Conservation (phyloP, 768 basidiomycete genomes). For the Lactifluus volemus region DNA sequence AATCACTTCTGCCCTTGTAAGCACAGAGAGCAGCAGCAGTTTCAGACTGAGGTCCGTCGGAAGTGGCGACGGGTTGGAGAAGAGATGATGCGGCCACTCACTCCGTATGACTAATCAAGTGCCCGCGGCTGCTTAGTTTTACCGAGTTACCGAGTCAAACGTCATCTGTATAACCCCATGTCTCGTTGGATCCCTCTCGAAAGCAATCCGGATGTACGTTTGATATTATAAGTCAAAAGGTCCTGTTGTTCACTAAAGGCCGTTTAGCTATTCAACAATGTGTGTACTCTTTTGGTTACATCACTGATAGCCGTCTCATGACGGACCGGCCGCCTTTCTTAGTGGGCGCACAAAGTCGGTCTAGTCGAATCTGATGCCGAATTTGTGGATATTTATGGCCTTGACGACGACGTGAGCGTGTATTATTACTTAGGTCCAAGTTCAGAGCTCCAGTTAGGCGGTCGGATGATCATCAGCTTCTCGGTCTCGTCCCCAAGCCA, state of each 20-base stretch:
- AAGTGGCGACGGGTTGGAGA: too few relatives aligned
- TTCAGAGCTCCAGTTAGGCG: neutral
- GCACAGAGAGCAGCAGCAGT: neutral
- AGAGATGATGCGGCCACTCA: too few relatives aligned
- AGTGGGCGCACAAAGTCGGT: slow-evolving; percentile 1
- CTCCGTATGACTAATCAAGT: too few relatives aligned
- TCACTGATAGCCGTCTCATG: slow-evolving; percentile 20
- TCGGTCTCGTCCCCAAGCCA: slow-evolving; percentile 59
- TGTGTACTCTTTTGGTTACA: neutral
- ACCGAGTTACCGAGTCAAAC: neutral
- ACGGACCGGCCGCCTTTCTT: slow-evolving; percentile 17
- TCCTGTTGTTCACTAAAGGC: slow-evolving; percentile 24
- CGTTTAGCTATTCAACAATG: slow-evolving; percentile 6
- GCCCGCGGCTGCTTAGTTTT: too few relatives aligned
- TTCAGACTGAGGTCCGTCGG: too few relatives aligned
- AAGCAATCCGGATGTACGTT: slow-evolving; percentile 52
- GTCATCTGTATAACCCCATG: neutral
- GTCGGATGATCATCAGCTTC: slow-evolving; percentile 38
- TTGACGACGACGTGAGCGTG: slow-evolving; percentile 13
- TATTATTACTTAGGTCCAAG: neutral
- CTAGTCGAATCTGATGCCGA: slow-evolving; percentile 3
- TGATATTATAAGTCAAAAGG: neutral
- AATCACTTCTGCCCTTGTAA: slow-evolving; percentile 31
- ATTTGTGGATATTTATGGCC: slow-evolving; percentile 18
- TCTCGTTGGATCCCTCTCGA: slow-evolving; percentile 69